Evolutionary conservation across 306 rosid genomes (phyloP).

Genomic region (Quercus agrifolia): DNA sequence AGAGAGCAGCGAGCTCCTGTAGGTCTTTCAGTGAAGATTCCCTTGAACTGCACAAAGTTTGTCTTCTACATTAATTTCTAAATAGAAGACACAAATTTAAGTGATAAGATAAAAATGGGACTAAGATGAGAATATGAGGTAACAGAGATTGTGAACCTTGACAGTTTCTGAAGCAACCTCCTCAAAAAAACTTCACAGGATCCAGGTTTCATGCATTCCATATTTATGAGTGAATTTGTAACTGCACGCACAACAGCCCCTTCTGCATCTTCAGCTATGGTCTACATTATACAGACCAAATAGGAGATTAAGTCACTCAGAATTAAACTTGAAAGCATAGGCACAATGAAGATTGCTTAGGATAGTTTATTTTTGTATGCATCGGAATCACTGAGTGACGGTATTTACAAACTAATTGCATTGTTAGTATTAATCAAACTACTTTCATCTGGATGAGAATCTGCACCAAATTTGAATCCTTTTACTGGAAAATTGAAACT

Average conservation of each 20-base stretch:
- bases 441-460: neutral
- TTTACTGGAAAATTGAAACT: neutral
- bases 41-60: slow-evolving; percentile 55
- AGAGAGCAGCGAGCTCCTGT: slow-evolving; percentile 60
- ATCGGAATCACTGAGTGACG: neutral
- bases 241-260: slow-evolving; percentile 50
- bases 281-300: slow-evolving; percentile 36
- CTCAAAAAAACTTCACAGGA: slow-evolving; percentile 69
- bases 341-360: neutral
- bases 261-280: slow-evolving; percentile 69
- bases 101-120: neutral
- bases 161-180: slow-evolving; percentile 73
- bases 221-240: slow-evolving; percentile 57
- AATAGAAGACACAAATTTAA: neutral
- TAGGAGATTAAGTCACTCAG: neutral
- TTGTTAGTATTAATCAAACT: neutral
- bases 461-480: neutral
- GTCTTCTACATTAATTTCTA: slow-evolving; percentile 3
- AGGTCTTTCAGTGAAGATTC: slow-evolving; percentile 79
- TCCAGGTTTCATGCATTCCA: slow-evolving; percentile 78
- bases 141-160: slow-evolving; percentile 49
- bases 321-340: neutral
- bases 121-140: neutral
- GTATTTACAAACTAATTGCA: neutral
- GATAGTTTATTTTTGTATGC: neutral